Conservation (phyloP, 2,329 filamentous ascomycete genomes). For the Graphilbum ipis-grandicollis region DNA sequence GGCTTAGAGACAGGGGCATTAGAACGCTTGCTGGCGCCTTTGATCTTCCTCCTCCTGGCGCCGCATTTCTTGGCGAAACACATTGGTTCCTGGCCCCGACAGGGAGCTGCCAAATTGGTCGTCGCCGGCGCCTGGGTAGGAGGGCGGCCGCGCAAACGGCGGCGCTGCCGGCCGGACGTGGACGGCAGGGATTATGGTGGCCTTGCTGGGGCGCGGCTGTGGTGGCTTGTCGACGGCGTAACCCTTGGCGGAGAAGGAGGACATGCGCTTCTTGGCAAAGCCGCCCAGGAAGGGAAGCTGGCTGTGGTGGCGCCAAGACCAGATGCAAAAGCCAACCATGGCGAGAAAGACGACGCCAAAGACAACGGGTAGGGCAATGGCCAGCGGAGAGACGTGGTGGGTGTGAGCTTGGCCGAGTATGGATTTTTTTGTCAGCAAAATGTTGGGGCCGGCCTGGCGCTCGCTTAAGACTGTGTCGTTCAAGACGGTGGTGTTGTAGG, state of each 20-base stretch:
- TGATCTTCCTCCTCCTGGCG: slow-evolving; percentile 14
- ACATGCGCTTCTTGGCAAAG: slow-evolving; percentile 3
- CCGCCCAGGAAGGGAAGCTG: slow-evolving; percentile 9
- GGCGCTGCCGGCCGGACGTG: not conserved
- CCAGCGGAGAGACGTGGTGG: slow-evolving; percentile 6
- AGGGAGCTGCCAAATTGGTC: no score
- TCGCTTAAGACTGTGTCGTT: slow-evolving; percentile 7
- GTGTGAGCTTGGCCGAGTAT: not conserved
- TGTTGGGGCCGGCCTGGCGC: slow-evolving; percentile 11
- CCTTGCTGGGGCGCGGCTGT: not conserved
- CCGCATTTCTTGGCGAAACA: slow-evolving; percentile 20
- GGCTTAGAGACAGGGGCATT: no score
- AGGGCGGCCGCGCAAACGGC: not conserved
- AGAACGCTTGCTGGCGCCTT: no score
- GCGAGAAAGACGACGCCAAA: slow-evolving; percentile 10
- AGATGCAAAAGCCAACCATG: slow-evolving; percentile 10
- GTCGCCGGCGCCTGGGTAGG: not conserved
- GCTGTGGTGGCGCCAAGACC: slow-evolving; percentile 12
- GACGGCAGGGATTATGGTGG: not conserved
- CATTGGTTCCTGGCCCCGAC: no score
- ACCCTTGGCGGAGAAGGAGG: slow-evolving; percentile 8
- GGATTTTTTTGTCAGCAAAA: slow-evolving; percentile 9
- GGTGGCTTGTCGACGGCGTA: slow-evolving; percentile 11
- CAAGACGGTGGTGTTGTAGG: slow-evolving; percentile 8
- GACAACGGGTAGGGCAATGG: slow-evolving; percentile 15